Conservation (phyloP, 352 stramenopile species). For the Lagenidium sp. region DNA sequence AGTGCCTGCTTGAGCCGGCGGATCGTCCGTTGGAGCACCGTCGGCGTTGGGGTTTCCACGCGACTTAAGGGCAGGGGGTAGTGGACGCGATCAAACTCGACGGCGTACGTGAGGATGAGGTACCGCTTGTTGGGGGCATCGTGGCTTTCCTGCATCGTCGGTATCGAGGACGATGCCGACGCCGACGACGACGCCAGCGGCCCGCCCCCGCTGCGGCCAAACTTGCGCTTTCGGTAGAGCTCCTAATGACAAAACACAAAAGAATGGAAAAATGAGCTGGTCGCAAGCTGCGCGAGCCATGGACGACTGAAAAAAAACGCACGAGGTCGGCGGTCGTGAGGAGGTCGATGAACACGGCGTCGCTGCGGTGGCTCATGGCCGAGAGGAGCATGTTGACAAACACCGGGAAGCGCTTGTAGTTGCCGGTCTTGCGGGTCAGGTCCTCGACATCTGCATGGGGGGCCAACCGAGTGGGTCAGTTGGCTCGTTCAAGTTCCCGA, state of each 20-base stretch:
- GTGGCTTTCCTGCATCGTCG: not conserved
- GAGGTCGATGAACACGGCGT: constrained; percentile 88
- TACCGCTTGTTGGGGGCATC: constrained; percentile 63
- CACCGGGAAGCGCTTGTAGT: constrained; percentile 88
- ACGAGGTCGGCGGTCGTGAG: constrained; percentile 85
- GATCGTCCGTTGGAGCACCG: constrained; percentile 80
- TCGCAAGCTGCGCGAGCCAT: not conserved
- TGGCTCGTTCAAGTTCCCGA: not conserved
- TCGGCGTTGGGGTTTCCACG: constrained; percentile 48
- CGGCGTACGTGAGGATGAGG: constrained; percentile 91
- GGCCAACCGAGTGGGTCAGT: no score
- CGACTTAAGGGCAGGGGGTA: constrained; percentile 85
- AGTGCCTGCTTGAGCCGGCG: constrained; percentile 42
- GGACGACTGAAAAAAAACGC: not conserved
- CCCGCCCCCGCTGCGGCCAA: constrained; percentile 14
- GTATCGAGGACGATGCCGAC: constrained; percentile 7
- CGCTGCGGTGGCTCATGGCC: constrained; percentile 60
- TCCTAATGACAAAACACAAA: constrained; percentile 21
- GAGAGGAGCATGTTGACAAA: constrained; percentile 92
- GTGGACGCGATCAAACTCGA: constrained; percentile 92
- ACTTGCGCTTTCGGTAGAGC: constrained; percentile 67
- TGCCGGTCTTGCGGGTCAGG: constrained; percentile 90
- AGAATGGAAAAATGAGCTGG: not conserved
- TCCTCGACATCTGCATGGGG: constrained; percentile 86
- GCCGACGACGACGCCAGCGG: constrained; percentile 2